A percentile compares a stretch with the other conserved stretches of the same genome.
Evolutionary conservation across 805 yeast genomes (phyloP).

Genomic region (Schwanniomyces sp.): DNA sequence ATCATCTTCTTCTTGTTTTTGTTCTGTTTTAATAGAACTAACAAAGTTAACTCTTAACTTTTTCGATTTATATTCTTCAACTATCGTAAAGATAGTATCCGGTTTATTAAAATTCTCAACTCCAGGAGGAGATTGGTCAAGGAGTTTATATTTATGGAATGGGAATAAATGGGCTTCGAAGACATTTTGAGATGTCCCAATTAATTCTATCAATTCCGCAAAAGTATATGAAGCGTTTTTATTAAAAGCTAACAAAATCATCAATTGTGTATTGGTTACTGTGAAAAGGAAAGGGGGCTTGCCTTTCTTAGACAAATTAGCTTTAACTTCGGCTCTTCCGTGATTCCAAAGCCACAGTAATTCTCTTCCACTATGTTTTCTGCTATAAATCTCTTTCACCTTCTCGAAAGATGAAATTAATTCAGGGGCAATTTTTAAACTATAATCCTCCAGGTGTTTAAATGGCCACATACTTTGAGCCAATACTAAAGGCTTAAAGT

Average conservation of each 20-base stretch:
- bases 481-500: slow-evolving; percentile 71
- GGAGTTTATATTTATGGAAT: slow-evolving; percentile 72
- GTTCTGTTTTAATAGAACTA: slow-evolving; percentile 58
- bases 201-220: slow-evolving; percentile 59
- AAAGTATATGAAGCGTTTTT: slow-evolving; percentile 59
- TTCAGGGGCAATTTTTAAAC: slow-evolving; percentile 62
- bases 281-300: slow-evolving; percentile 79
- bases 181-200: slow-evolving; percentile 64
- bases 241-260: slow-evolving; percentile 83
- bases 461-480: slow-evolving; percentile 93
- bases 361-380: slow-evolving; percentile 82
- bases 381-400: slow-evolving; percentile 66
- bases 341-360: slow-evolving; percentile 96
- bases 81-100: slow-evolving; percentile 65
- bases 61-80: slow-evolving; percentile 80
- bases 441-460: slow-evolving; percentile 40
- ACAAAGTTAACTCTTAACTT: slow-evolving; percentile 80
- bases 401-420: slow-evolving; percentile 63
- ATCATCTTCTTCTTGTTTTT: slow-evolving; percentile 68
- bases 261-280: slow-evolving; percentile 83
- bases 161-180: slow-evolving; percentile 79
- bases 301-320: slow-evolving; percentile 77
- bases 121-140: slow-evolving; percentile 66
- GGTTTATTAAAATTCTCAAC: slow-evolving; percentile 44
- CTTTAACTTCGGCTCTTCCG: slow-evolving; percentile 88